phyloP scores from a whole-genome alignment of 495 filamentous ascomycete species.

The Penicillium steckii region DNA sequence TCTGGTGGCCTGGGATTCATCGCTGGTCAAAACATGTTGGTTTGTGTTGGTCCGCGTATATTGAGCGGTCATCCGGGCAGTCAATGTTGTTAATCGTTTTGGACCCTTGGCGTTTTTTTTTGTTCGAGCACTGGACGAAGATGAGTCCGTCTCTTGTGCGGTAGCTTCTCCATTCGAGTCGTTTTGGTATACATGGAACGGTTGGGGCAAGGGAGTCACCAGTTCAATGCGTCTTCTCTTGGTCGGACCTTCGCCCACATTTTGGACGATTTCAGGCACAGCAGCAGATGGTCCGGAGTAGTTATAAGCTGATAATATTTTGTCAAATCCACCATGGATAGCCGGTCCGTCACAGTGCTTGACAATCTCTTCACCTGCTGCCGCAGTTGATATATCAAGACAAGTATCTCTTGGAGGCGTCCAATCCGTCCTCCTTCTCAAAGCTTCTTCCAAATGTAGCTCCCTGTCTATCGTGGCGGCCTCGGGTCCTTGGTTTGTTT shows the following conservation, averaged over 20 bases:
- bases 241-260: conserved; percentile 28
- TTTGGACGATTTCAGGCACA: conserved; percentile 5
- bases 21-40: conserved; percentile 4
- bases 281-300: conserved; percentile 24
- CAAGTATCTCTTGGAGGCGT: conserved; percentile 36
- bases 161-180: conserved; percentile 9
- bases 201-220: conserved; percentile 26
- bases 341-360: neutral
- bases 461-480: conserved; percentile 21
- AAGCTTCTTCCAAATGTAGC: conserved; percentile 34
- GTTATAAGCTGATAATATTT: conserved; percentile 32
- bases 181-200: conserved; percentile 2
- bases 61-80: conserved; percentile 76
- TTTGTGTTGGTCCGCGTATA: conserved; percentile 43
- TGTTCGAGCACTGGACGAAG: conserved; percentile 6
- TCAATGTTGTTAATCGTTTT: conserved; percentile 82
- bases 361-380: conserved; percentile 8
- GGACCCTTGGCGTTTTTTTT: conserved; percentile 53
- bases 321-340: conserved; percentile 18
- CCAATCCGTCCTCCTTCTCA: conserved; percentile 43
- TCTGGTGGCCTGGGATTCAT: conserved; percentile 23
- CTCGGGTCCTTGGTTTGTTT: conserved; percentile 2
- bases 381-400: neutral
- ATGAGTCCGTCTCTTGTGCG: conserved; percentile 10
- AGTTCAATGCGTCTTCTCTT: conserved; percentile 46